A percentile compares a stretch with the other conserved stretches of the same genome.
phyloP scores from a whole-genome alignment of 73 alveolate species.

The Paraurostyla sp. region DNA sequence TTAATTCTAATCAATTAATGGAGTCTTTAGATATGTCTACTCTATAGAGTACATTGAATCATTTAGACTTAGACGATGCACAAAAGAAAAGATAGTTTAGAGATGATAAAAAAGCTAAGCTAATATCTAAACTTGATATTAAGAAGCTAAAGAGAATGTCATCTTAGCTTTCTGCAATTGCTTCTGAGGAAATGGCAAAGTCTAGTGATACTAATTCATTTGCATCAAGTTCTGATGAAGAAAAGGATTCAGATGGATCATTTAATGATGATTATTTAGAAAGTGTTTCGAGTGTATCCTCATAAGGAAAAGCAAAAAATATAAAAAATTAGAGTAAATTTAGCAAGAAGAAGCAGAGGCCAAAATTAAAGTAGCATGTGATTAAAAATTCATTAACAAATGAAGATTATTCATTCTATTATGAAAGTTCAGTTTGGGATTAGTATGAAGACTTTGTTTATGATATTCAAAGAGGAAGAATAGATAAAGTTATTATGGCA shows the following conservation, averaged over 20 bases:
- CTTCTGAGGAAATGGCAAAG: neutral
- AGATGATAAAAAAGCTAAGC: slow-evolving; percentile 32
- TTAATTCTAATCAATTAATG: neutral
- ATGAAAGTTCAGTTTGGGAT: slow-evolving; percentile 73
- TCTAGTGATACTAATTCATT: too few species aligned
- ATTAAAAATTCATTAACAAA: neutral
- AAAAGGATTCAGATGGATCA: neutral
- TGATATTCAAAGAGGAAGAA: slow-evolving; percentile 67
- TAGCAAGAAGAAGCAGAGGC: too few species aligned
- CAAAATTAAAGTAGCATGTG: neutral
- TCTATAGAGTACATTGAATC: neutral
- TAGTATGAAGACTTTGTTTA: slow-evolving; percentile 77
- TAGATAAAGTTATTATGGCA: slow-evolving; percentile 43
- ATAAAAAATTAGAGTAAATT: too few species aligned
- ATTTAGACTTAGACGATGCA: neutral
- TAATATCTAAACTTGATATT: slow-evolving; percentile 14
- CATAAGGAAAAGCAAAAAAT: neutral
- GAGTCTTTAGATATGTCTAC: neutral
- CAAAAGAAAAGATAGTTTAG: neutral
- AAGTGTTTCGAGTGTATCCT: neutral
- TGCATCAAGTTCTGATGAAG: neutral
- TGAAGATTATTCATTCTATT: slow-evolving; percentile 59
- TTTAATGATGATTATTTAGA: neutral
- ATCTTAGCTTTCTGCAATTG: slow-evolving; percentile 12
- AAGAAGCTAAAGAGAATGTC: neutral